These are phyloP conservation scores for Lentinus tigrinus DNA, from an alignment of 768 basidiomycete genomes.

Conservation along the genomic window DNA sequence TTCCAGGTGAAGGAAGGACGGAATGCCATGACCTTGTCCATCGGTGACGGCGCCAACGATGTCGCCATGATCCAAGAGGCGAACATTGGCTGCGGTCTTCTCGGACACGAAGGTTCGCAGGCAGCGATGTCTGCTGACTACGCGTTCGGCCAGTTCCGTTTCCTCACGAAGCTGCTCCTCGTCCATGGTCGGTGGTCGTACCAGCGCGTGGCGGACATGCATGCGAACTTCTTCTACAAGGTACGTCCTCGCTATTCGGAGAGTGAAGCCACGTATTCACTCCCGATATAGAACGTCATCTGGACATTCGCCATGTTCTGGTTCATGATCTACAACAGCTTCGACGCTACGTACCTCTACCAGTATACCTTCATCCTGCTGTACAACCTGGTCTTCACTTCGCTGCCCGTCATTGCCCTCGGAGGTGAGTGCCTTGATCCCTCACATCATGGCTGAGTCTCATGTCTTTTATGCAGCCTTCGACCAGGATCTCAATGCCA, in stretches of 20 bases:
- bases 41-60: conserved; percentile 97
- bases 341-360: conserved; percentile 93
- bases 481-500: conserved; percentile 92
- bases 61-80: conserved; percentile 99
- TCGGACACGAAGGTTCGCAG: conserved; percentile 94
- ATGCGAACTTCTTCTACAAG: conserved; percentile 98
- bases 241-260: conserved; percentile 36
- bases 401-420: conserved; percentile 85
- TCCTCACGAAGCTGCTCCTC: conserved; percentile 84
- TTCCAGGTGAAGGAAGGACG: conserved; percentile 89
- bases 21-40: conserved; percentile 94
- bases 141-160: conserved; percentile 96
- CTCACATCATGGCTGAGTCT: background rate
- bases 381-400: conserved; percentile 91
- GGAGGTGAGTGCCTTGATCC: conserved; percentile 60
- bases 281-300: conserved; percentile 66
- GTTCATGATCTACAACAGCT: conserved; percentile 91
- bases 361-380: conserved; percentile 92
- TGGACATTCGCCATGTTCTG: conserved; percentile 96
- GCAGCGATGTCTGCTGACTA: conserved; percentile 99
- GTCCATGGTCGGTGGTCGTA: conserved; percentile 99
- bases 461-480: conserved; percentile 52
- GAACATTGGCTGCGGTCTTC: conserved; percentile 93
- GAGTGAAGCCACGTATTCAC: background rate
- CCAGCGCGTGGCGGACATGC: conserved; percentile 94